Conservation (phyloP, 768 basidiomycete species). For the Boletus patriciae region DNA sequence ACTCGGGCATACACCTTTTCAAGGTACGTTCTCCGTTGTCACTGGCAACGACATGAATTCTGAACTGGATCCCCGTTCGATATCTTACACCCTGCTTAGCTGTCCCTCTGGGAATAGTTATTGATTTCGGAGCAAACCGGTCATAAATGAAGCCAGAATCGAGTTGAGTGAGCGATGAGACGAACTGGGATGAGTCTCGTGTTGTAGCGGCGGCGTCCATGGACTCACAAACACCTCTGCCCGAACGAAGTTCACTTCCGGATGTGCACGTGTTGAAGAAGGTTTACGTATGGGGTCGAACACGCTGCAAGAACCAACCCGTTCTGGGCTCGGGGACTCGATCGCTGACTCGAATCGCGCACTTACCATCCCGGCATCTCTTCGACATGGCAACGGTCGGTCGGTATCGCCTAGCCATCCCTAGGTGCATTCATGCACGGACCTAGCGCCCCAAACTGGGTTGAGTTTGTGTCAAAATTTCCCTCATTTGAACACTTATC, state of each 20-base stretch:
- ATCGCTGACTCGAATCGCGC: conserved; percentile 29
- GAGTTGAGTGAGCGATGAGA: conserved; percentile 5
- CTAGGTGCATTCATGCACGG: conserved; percentile 11
- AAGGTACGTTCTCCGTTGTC: conserved; percentile 26
- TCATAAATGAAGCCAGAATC: conserved; percentile 7
- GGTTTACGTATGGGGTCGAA: conserved; percentile 24
- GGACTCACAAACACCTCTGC: conserved; percentile 12
- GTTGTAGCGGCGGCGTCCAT: conserved; percentile 14
- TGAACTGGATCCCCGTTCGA: conserved; percentile 25
- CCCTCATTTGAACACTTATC: conserved; percentile 12
- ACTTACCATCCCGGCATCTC: conserved; percentile 13
- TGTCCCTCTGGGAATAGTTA: background rate
- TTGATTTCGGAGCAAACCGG: conserved; percentile 14
- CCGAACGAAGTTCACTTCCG: conserved; percentile 26
- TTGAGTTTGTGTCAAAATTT: conserved; percentile 25
- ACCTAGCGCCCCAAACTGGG: conserved; percentile 12
- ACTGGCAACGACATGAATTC: conserved; percentile 24
- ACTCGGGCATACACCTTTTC: conserved; percentile 5
- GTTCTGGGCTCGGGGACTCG: conserved; percentile 28
- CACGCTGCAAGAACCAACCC: conserved; percentile 25
- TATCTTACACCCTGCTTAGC: conserved; percentile 5
- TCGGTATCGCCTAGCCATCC: conserved; percentile 7
- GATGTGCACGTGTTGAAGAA: conserved; percentile 25
- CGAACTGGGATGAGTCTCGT: conserved; percentile 19
- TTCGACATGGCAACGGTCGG: conserved; percentile 27